Evolutionary conservation across 768 basidiomycete genomes (phyloP).

Genomic region (Dictyophora rubrovolvata): DNA sequence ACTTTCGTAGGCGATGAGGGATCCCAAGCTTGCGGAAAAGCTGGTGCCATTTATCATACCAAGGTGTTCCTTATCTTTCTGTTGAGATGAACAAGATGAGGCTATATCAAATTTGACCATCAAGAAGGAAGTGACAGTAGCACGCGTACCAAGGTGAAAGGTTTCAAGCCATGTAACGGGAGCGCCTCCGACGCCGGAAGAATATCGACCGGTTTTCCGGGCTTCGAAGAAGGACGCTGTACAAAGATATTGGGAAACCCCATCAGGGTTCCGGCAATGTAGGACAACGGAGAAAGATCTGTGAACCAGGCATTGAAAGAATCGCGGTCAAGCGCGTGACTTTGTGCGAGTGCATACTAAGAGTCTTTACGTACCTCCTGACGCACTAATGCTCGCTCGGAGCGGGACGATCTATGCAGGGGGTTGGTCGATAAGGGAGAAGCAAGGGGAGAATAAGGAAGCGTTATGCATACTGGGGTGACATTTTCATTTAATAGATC

Average conservation of each 20-base stretch:
- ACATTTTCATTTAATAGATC: slow-evolving; percentile 61
- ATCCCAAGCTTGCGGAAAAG: slow-evolving; percentile 70
- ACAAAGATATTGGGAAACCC: slow-evolving; percentile 75
- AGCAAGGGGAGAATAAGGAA: neutral
- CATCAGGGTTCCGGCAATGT: slow-evolving; percentile 71
- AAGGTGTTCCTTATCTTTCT: slow-evolving; percentile 53
- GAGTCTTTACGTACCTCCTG: slow-evolving; percentile 48
- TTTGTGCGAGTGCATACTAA: slow-evolving; percentile 1
- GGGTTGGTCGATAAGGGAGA: neutral
- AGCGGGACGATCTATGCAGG: slow-evolving; percentile 65
- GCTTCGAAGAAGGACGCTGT: slow-evolving; percentile 5
- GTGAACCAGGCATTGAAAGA: neutral
- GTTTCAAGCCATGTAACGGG: slow-evolving; percentile 39
- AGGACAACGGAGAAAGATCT: slow-evolving; percentile 75
- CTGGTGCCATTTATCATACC: slow-evolving; percentile 81
- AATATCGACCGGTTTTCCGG: slow-evolving; percentile 1
- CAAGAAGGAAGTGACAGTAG: slow-evolving; percentile 22
- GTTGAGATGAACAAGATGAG: slow-evolving; percentile 44
- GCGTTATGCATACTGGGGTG: slow-evolving; percentile 21
- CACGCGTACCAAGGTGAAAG: slow-evolving; percentile 25
- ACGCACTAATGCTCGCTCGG: slow-evolving; percentile 74
- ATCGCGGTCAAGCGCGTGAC: neutral
- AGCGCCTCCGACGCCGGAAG: slow-evolving; percentile 7
- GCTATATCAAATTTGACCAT: slow-evolving; percentile 45
- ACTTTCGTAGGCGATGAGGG: slow-evolving; percentile 64